Base-by-base conservation (phyloP, 2,329 filamentous ascomycete genomes). In the Alternaria atra region DNA sequence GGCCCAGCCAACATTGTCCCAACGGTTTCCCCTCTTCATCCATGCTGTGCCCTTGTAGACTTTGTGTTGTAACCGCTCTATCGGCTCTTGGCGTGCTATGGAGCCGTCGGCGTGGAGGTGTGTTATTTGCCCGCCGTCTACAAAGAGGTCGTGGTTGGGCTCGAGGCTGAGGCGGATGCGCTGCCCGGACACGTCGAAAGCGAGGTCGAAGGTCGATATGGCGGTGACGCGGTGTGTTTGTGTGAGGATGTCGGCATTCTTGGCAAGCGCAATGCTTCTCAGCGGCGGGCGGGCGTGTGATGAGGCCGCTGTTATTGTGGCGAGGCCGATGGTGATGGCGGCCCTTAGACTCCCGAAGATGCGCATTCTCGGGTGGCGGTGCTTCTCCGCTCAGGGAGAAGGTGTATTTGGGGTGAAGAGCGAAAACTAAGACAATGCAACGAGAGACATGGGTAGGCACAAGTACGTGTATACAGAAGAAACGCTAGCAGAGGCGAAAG, bases 111-210 rank as follows among this genome's bases (percentile, higher is more conserved):
- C 76, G 55, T 85, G 89, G 42, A 97, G 79, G 74, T 93, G 90
- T 39, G 89, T 87, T 48, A 99, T 83, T 52, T 86, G 87, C 8
- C 94, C 91, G 70, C 90, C 89, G 15, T 93, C 86, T 55, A 90
- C 87, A 46, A 99, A 84, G 60, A 98, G 89, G 79, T 98, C 92
- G 81, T 97, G 88, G 77, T 98, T 98, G 4, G 95, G 95, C 76
- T 95, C 89, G 50, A 99, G 85, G 56, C 87, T 86, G 53, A 99
- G 85, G 67, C 93, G 92, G 72, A 98, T 84, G 68, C 88, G 86
- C 61, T 85, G 82, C 54, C 86, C 84, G 61, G 87, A 82, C 35
- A 97, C 82, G 58, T 87, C 84, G 77, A 99, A 97, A 30, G 87
- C 89, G 63, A 99, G 82, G 72, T 97, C 92, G 78, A 99, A 99